Percentiles rank a stretch among this genome's conserved stretches.
These are phyloP conservation scores for Mortierella sp. DNA, from an alignment of 371 early-diverging fungal species.

Conservation along the genomic window DNA sequence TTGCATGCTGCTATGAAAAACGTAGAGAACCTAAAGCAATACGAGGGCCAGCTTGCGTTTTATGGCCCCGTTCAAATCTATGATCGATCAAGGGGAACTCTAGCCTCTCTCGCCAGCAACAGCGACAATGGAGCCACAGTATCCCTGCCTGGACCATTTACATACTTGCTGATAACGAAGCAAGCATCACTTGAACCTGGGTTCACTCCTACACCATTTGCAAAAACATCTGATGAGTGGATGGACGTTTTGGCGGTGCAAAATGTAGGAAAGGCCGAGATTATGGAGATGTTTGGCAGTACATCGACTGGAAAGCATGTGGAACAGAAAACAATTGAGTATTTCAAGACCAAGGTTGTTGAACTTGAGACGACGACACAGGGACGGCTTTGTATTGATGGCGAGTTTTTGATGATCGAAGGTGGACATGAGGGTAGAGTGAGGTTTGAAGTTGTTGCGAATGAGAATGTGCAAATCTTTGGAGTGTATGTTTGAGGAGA, in stretches of 20 bases:
- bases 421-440: slow-evolving; percentile 36
- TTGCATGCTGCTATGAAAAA: slow-evolving; percentile 55
- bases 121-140: slow-evolving; percentile 1
- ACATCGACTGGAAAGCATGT: slow-evolving; percentile 38
- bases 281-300: slow-evolving; percentile 46
- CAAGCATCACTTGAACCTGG: slow-evolving; percentile 54
- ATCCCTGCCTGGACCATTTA: slow-evolving; percentile 45
- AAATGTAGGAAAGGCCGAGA: slow-evolving; percentile 34
- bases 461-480: slow-evolving; percentile 37
- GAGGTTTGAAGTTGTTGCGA: slow-evolving; percentile 32
- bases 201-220: slow-evolving; percentile 48
- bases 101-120: neutral
- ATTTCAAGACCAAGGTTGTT: slow-evolving; percentile 30
- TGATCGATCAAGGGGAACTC: slow-evolving; percentile 5
- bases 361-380: slow-evolving; percentile 38
- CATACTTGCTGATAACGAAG: slow-evolving; percentile 44
- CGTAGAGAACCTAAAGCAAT: slow-evolving; percentile 43
- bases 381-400: slow-evolving; percentile 49
- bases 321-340: slow-evolving; percentile 35
- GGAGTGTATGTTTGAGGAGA: slow-evolving; percentile 28
- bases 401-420: slow-evolving; percentile 43
- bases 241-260: slow-evolving; percentile 53
- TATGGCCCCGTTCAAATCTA: slow-evolving; percentile 29
- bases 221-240: slow-evolving; percentile 46
- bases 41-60: slow-evolving; percentile 27